Base-by-base conservation (phyloP, 768 basidiomycete species). In the Neoboletus subvelutipes region DNA sequence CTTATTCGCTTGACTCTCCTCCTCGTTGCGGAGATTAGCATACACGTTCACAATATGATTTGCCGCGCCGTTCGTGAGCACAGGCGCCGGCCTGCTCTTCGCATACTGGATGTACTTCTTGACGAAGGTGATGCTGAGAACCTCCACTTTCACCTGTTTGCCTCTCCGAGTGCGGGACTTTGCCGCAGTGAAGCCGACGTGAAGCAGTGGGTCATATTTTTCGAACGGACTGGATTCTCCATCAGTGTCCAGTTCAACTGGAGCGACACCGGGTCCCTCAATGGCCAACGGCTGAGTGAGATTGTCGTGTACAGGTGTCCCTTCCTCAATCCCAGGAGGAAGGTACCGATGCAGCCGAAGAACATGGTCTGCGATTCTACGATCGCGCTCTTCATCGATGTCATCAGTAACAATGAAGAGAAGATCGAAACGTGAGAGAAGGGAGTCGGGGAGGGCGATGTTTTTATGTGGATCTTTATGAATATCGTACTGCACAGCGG, bases 391-490 rank as follows among this genome's bases (percentile, higher is more conserved):
- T 76, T 98, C 96, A 64, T 98, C 93, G 10, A 98, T 94, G 68
- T 99, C 96, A 75, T 98, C 97, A 1, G 94, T 99, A 18, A 99
- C 94, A 52, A 99, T 89, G 70, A 99, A 99, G 39, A 99, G 83
- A 52, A 99, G 76, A 78, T 99, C 96, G 77, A 99, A 99, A 84
- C 96, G 96, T 24, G 96, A 98, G 37, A 99, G 83, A 39, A 99
- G 83, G 26, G 96, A 99, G 73, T 98, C 96, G 12, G 96, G 96
- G 12, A 99, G 83, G 13, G 96, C 96, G 59, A 99, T 99, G 68
- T 99, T 99, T 76, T 90, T 90, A 76, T 98, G 96, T 31, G 96
- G 96, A 71, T 99, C 96, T 74, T 99, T 99, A 77, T 99, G 96
- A 39, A 99, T 91, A 74, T 99, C 96, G 72, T 99, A 99, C 92